Percentiles rank a stretch among this genome's conserved stretches.
These are phyloP conservation scores for Solanum gandarillasii DNA, from an alignment of 257 asterid genomes.

Conservation along the genomic window DNA sequence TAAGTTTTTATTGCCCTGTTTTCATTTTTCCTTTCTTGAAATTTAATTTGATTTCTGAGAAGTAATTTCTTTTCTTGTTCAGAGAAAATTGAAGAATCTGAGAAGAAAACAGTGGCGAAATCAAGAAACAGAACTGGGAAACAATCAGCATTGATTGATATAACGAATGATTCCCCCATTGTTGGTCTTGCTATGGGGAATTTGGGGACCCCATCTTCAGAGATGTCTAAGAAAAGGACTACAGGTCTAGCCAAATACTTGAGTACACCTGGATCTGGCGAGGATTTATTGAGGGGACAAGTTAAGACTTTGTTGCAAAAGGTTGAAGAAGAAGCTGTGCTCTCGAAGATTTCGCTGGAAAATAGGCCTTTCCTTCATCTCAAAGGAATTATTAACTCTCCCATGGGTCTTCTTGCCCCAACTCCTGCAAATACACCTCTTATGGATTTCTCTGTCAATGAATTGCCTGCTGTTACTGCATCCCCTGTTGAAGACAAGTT, in stretches of 20 bases:
- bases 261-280: slow-evolving; percentile 79
- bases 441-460: slow-evolving; percentile 15
- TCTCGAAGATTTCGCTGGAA: slow-evolving; percentile 33
- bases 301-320: slow-evolving; percentile 80
- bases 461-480: slow-evolving; percentile 10
- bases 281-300: slow-evolving; percentile 85
- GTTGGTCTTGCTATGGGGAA: slow-evolving; percentile 81
- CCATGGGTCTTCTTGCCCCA: slow-evolving; percentile 52
- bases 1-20: not conserved
- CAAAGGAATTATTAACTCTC: slow-evolving; percentile 41
- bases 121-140: slow-evolving; percentile 31
- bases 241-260: not conserved
- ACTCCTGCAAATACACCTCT: slow-evolving; percentile 92
- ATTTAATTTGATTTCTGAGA: not conserved
- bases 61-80: slow-evolving; percentile 1
- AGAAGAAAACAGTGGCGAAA: slow-evolving; percentile 14
- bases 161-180: slow-evolving; percentile 90
- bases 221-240: slow-evolving; percentile 49
- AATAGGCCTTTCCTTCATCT: slow-evolving; percentile 36
- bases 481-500: slow-evolving; percentile 29
- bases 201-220: slow-evolving; percentile 75
- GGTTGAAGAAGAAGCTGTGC: slow-evolving; percentile 78
- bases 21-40: not conserved
- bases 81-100: slow-evolving; percentile 55
- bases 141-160: slow-evolving; percentile 66